phyloP scores from a whole-genome alignment of 441 rosid species.

The Kokia cookei region DNA sequence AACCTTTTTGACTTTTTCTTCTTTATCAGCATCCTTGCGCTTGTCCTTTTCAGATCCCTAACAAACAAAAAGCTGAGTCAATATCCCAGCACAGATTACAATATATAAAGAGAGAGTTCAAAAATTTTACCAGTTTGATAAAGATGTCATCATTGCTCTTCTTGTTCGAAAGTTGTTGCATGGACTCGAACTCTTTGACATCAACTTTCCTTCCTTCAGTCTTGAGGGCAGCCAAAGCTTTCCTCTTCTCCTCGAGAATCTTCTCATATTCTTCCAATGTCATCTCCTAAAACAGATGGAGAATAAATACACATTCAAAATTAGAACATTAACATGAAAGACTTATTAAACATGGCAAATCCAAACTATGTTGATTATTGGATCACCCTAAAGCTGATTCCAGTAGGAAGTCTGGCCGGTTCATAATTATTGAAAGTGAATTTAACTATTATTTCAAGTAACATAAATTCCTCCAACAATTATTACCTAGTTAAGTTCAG shows the following conservation, averaged over 20 bases:
- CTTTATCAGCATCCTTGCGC: slow-evolving; percentile 78
- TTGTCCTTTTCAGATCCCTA: slow-evolving; percentile 96
- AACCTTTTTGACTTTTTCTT: slow-evolving; percentile 81
- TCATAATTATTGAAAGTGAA: background rate
- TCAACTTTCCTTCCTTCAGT: slow-evolving; percentile 78
- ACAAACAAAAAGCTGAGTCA: slow-evolving; percentile 11
- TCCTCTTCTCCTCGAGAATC: slow-evolving; percentile 76
- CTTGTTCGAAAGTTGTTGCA: slow-evolving; percentile 78
- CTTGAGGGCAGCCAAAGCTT: slow-evolving; percentile 57
- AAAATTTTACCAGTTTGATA: slow-evolving; percentile 66
- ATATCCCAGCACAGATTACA: background rate
- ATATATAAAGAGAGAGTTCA: background rate
- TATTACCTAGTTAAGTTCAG: background rate
- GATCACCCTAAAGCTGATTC: background rate
- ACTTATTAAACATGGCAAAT: background rate
- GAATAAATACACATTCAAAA: background rate
- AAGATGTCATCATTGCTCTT: slow-evolving; percentile 72
- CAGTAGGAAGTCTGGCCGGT: background rate
- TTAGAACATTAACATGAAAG: background rate
- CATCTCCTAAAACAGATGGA: slow-evolving; percentile 49
- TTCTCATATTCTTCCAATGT: slow-evolving; percentile 92
- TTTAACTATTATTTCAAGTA: background rate
- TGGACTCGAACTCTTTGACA: slow-evolving; percentile 57
- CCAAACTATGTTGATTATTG: background rate
- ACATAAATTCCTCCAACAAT: background rate